Percentiles rank a stretch among this genome's conserved stretches.
Evolutionary conservation across 164 flowering plant genomes (phyloP).

Genomic region (Brasenia schreberi): DNA sequence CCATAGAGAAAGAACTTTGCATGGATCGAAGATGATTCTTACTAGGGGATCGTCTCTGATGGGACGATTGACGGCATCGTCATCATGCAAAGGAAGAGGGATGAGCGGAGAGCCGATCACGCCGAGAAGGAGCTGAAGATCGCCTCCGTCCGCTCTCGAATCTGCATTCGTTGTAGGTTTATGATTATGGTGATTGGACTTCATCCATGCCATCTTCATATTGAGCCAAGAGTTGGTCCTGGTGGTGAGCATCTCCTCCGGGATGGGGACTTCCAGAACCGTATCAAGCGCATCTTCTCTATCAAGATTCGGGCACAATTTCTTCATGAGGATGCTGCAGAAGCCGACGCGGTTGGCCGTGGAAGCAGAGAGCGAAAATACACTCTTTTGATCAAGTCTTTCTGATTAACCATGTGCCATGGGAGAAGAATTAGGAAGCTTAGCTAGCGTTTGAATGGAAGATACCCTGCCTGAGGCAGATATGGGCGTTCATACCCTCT

Average conservation of each 20-base stretch:
- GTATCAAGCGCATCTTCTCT: slow-evolving; percentile 77
- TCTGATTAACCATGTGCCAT: too few species aligned
- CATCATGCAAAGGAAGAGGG: slow-evolving; percentile 44
- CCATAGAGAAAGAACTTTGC: too few species aligned
- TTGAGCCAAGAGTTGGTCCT: slow-evolving; percentile 37
- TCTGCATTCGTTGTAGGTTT: slow-evolving; percentile 9
- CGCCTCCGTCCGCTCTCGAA: slow-evolving; percentile 33
- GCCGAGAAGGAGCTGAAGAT: slow-evolving; percentile 71
- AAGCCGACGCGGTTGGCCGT: too few species aligned
- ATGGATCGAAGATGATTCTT: slow-evolving; percentile 8
- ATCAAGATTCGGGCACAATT: slow-evolving; percentile 70
- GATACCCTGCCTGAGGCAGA: not conserved
- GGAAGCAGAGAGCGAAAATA: too few species aligned
- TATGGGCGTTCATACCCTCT: not conserved
- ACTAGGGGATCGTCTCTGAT: slow-evolving; percentile 73
- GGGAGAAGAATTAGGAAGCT: too few species aligned
- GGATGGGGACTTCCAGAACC: slow-evolving; percentile 86
- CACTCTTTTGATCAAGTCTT: too few species aligned
- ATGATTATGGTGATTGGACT: slow-evolving; percentile 13
- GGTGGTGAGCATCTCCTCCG: slow-evolving; percentile 59
- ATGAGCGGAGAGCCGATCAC: slow-evolving; percentile 86
- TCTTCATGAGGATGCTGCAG: slow-evolving; percentile 41
- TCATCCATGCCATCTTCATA: slow-evolving; percentile 62
- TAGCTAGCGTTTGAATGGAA: not conserved
- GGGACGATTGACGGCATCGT: slow-evolving; percentile 17